Evolutionary conservation across 345 rosid species (phyloP).

Genomic region (Acer negundo): DNA sequence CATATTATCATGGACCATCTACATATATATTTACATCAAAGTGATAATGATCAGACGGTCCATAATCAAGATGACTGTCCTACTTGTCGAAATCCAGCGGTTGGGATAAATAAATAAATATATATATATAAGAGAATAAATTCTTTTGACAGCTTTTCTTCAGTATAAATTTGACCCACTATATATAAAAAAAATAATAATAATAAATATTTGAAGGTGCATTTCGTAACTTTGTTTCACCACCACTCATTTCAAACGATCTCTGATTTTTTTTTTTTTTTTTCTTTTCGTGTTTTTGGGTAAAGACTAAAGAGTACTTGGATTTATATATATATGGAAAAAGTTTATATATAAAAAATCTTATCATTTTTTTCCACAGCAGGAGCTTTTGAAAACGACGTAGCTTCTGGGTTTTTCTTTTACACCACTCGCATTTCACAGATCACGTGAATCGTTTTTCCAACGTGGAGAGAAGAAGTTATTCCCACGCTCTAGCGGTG

Average conservation of each 20-base stretch:
- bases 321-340: not conserved
- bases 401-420: not conserved
- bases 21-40: not conserved
- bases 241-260: constrained; percentile 3
- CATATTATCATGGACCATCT: not conserved
- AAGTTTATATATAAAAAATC: not conserved
- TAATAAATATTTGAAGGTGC: not conserved
- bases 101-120: not conserved
- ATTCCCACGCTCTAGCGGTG: not conserved
- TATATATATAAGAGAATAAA: constrained; percentile 9
- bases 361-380: not conserved
- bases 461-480: not conserved
- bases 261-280: not conserved
- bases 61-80: not conserved
- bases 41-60: not conserved
- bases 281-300: constrained; percentile 7
- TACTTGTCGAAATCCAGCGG: constrained; percentile 12
- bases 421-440: too few species aligned
- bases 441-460: not conserved
- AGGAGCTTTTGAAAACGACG: constrained; percentile 7
- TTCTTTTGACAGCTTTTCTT: constrained; percentile 17
- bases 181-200: not conserved
- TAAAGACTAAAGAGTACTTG: not conserved
- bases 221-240: not conserved
- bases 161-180: not conserved